phyloP scores from a whole-genome alignment of 1,284 basidiomycete species.

The Peniophora sp. region DNA sequence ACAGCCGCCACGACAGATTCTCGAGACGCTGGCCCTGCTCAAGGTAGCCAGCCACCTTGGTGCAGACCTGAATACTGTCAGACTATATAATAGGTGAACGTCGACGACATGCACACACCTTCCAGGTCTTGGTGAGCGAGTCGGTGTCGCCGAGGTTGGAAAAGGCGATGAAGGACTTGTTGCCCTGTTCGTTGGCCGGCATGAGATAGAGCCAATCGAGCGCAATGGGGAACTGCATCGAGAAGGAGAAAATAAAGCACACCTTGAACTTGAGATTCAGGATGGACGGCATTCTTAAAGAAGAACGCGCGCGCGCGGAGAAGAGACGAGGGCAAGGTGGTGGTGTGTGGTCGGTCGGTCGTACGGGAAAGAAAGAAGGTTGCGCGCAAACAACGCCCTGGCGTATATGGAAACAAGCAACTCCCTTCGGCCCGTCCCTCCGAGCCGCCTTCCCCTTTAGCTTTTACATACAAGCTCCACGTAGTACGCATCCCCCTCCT shows the following conservation, averaged over 20 bases:
- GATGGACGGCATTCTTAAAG: slow-evolving; percentile 59
- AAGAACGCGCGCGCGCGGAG: no score
- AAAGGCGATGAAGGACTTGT: slow-evolving; percentile 72
- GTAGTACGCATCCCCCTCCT: no score
- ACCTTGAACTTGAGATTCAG: slow-evolving; percentile 85
- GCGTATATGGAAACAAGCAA: no score
- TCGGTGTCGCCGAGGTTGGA: slow-evolving; percentile 77
- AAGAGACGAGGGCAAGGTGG: no score
- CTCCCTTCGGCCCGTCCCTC: no score
- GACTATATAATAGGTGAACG: no score
- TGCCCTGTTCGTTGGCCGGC: background rate
- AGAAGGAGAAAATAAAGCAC: slow-evolving; percentile 24
- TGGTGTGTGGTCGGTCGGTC: no score
- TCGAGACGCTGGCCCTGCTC: slow-evolving; percentile 82
- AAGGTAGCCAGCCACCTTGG: slow-evolving; percentile 78
- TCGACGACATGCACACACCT: slow-evolving; percentile 34
- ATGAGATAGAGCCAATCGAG: slow-evolving; percentile 1
- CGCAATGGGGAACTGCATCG: background rate
- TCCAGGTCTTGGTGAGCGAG: slow-evolving; percentile 80
- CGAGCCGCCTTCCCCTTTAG: no score
- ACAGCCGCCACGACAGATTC: slow-evolving; percentile 81
- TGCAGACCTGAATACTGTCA: slow-evolving; percentile 52
- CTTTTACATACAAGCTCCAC: no score
- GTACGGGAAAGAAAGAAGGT: no score
- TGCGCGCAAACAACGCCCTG: no score